A percentile compares a stretch with the other conserved stretches of the same genome.
These are phyloP conservation scores for Phtheirospermum japonicum DNA, from an alignment of 257 asterid species.

Conservation along the genomic window DNA sequence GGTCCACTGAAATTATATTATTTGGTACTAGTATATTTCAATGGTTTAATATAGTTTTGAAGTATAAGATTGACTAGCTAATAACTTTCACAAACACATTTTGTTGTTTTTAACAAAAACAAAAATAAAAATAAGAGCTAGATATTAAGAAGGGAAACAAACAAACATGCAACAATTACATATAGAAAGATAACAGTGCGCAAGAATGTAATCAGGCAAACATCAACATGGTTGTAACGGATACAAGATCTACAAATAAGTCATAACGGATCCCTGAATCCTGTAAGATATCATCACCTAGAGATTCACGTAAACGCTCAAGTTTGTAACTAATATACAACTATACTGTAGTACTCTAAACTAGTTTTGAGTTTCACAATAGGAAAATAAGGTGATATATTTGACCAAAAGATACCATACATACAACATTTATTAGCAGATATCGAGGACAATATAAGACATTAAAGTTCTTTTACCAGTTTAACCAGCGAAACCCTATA, in stretches of 20 bases:
- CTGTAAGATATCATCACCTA: neutral
- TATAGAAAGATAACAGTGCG: neutral
- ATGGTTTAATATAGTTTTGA: neutral
- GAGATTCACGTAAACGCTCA: conserved; percentile 5
- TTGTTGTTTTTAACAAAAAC: too few species aligned
- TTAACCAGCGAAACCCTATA: neutral
- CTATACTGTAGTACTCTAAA: neutral
- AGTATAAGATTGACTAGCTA: neutral
- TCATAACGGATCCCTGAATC: neutral
- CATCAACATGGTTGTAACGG: neutral
- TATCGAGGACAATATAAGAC: neutral
- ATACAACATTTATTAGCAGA: neutral
- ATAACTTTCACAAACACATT: neutral
- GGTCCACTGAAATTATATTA: neutral
- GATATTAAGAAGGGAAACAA: too few species aligned
- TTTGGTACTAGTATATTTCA: neutral
- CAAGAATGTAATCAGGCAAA: conserved; percentile 2
- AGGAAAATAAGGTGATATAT: neutral
- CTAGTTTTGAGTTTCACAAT: too few species aligned
- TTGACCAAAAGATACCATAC: neutral
- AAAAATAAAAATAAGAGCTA: too few species aligned
- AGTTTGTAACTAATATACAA: conserved; percentile 9
- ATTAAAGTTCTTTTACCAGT: neutral
- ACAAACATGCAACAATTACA: too few species aligned
- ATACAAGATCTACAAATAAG: too few species aligned